Conservation (phyloP, 1,284 basidiomycete genomes). For the Melampsora larici-populina region DNA sequence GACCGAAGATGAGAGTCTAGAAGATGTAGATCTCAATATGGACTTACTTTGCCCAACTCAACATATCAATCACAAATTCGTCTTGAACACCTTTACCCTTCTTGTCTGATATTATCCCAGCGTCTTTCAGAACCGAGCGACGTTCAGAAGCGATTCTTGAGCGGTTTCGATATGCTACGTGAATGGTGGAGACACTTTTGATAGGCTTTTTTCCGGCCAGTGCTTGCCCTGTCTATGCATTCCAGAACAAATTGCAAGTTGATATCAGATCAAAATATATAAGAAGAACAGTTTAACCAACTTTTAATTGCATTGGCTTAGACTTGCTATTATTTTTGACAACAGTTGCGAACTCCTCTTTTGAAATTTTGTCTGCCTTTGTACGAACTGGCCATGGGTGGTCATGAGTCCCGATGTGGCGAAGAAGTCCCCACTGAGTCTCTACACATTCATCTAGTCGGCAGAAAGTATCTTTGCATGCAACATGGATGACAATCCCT, state of each 20-base stretch:
- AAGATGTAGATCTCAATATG: no score
- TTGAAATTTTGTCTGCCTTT: slow-evolving; percentile 3
- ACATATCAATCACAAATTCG: background rate
- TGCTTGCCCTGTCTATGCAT: no score
- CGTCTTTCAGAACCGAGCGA: background rate
- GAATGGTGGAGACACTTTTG: background rate
- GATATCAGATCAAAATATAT: no score
- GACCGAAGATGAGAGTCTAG: background rate
- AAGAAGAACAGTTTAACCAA: background rate
- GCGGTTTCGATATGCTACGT: no score
- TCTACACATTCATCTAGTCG: background rate
- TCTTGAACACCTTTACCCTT: background rate
- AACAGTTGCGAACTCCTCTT: background rate
- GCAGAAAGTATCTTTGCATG: no score
- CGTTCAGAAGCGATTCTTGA: background rate
- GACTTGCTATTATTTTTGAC: slow-evolving; percentile 3
- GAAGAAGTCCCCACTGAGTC: slow-evolving; percentile 1
- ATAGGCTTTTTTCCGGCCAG: no score
- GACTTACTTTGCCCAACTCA: no score
- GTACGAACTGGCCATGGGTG: slow-evolving; percentile 14
- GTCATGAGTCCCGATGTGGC: slow-evolving; percentile 3
- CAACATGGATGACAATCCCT: background rate
- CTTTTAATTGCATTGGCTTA: background rate
- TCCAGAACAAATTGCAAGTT: no score
- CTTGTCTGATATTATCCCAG: background rate